Conservation (phyloP, 345 rosid species). For the Turnera subulata region DNA sequence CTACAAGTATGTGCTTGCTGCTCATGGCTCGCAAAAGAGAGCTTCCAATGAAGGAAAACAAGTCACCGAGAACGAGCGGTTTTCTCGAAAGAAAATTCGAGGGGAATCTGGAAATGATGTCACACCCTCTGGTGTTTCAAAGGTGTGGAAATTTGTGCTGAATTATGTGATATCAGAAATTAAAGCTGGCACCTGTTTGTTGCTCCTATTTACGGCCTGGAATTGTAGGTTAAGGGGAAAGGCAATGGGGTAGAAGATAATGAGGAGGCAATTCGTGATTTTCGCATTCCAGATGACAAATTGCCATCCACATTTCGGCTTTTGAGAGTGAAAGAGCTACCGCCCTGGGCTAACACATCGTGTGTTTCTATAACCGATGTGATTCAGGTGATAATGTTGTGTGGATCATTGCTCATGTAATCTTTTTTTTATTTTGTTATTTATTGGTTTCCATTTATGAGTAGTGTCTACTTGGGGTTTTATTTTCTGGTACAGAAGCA, state of each 20-base stretch:
- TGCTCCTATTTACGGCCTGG: background rate
- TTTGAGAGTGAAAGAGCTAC: slow-evolving; percentile 65
- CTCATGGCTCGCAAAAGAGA: slow-evolving; percentile 18
- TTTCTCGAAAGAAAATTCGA: slow-evolving; percentile 44
- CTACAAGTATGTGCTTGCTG: slow-evolving; percentile 34
- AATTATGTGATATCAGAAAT: background rate
- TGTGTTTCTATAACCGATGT: slow-evolving; percentile 83
- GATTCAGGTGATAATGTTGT: slow-evolving; percentile 52
- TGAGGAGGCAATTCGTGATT: slow-evolving; percentile 51
- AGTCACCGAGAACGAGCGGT: slow-evolving; percentile 8
- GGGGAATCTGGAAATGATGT: slow-evolving; percentile 18
- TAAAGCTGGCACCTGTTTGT: no score
- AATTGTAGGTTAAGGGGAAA: slow-evolving; percentile 25
- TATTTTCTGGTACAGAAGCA: background rate
- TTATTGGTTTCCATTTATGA: background rate
- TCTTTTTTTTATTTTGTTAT: no score
- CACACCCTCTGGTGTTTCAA: slow-evolving; percentile 1
- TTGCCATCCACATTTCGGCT: slow-evolving; percentile 59
- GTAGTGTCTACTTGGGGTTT: background rate
- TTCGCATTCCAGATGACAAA: slow-evolving; percentile 38
- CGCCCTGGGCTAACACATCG: slow-evolving; percentile 85
- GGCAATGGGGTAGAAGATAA: slow-evolving; percentile 16
- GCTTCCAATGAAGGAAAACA: slow-evolving; percentile 3
- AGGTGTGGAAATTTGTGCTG: slow-evolving; percentile 11
- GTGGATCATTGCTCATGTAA: no score